Evolutionary conservation across 192 early-diverging fungal genomes (phyloP).

Genomic region (Rhizophagus clarus): DNA sequence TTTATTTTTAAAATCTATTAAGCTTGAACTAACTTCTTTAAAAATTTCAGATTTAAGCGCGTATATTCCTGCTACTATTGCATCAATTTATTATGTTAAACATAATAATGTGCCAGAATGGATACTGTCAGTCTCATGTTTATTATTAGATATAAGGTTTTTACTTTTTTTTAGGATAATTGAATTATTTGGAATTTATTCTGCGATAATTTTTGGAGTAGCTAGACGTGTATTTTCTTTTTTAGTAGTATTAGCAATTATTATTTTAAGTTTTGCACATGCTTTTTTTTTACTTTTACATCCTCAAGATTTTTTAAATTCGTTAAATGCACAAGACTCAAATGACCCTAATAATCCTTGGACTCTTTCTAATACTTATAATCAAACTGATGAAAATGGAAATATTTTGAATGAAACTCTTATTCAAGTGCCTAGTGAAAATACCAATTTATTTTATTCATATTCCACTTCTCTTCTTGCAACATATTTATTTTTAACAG

Average conservation of each 20-base stretch:
- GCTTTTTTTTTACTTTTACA: constrained; percentile 6
- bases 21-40: background rate
- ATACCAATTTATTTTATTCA: constrained; percentile 3
- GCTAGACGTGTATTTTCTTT: constrained; percentile 14
- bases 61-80: background rate
- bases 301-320: background rate
- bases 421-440: background rate
- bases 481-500: constrained; percentile 4
- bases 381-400: background rate
- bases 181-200: background rate
- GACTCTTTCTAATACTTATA: background rate
- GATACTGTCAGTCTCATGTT: background rate
- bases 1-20: background rate
- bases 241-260: background rate
- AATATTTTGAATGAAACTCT: background rate
- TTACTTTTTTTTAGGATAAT: background rate
- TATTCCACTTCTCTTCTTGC: background rate
- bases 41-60: background rate
- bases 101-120: background rate
- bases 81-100: constrained; percentile 1
- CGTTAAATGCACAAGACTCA: background rate
- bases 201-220: constrained; percentile 11
- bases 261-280: constrained; percentile 1
- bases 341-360: background rate
- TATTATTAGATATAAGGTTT: constrained; percentile 10